These are phyloP conservation scores for Pterocarpus macrocarpus DNA, from an alignment of 306 rosid species.

Conservation along the genomic window DNA sequence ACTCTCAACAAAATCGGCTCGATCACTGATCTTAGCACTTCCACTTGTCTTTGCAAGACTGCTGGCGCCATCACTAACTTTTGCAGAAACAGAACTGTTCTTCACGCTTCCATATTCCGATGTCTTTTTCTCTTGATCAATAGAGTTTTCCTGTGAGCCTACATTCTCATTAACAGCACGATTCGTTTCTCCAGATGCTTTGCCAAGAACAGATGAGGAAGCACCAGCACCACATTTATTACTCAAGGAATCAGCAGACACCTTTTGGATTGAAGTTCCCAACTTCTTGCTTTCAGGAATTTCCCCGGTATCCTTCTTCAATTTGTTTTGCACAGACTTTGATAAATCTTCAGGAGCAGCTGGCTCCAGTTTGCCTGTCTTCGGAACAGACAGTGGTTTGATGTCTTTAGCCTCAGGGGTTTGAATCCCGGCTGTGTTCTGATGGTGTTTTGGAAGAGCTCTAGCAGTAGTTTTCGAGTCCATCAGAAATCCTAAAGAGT, in stretches of 20 bases:
- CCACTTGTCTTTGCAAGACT: constrained; percentile 92
- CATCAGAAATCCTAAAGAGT: constrained; percentile 57
- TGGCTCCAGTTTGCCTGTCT: constrained; percentile 56
- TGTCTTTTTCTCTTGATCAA: constrained; percentile 80
- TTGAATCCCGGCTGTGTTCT: constrained; percentile 59
- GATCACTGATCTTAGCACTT: constrained; percentile 90
- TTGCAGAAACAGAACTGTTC: constrained; percentile 82
- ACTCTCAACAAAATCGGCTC: constrained; percentile 87
- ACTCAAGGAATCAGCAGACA: constrained; percentile 62
- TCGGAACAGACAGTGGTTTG: constrained; percentile 49
- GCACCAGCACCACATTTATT: constrained; percentile 61
- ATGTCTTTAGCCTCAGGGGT: constrained; percentile 57
- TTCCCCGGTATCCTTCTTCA: constrained; percentile 61
- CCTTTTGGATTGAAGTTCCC: constrained; percentile 55
- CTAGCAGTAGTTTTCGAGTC: constrained; percentile 73
- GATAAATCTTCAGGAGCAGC: constrained; percentile 52
- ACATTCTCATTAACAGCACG: constrained; percentile 58
- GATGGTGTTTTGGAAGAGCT: constrained; percentile 64
- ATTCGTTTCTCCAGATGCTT: constrained; percentile 58
- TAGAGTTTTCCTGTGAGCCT: constrained; percentile 68
- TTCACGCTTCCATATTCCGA: constrained; percentile 86
- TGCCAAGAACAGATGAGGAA: constrained; percentile 61
- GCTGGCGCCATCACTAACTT: constrained; percentile 90
- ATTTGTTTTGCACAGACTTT: constrained; percentile 50
- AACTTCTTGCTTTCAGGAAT: constrained; percentile 59